Percentiles rank a stretch among this genome's conserved stretches.
Conservation (phyloP, 169 alveolate species). For the Babesia ovata region DNA sequence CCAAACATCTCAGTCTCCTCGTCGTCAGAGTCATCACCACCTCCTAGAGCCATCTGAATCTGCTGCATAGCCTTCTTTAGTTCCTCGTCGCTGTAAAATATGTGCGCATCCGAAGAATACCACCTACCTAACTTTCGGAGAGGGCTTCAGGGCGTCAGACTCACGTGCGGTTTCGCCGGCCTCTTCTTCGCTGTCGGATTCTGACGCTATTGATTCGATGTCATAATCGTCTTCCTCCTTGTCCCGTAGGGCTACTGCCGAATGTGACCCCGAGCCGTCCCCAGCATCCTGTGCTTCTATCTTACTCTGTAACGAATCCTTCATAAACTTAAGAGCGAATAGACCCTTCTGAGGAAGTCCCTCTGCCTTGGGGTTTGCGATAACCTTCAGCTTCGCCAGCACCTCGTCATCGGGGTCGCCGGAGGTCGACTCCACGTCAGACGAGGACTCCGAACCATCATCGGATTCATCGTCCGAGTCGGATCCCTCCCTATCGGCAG, state of each 20-base stretch:
- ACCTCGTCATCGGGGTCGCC: constrained; percentile 40
- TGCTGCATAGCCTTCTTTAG: constrained; percentile 31
- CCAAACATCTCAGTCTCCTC: neutral
- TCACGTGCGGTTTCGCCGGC: neutral
- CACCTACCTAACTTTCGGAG: constrained; percentile 26
- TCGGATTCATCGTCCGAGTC: constrained; percentile 1
- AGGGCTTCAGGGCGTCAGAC: neutral
- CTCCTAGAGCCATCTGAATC: constrained; percentile 23
- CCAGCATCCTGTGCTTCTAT: constrained; percentile 19
- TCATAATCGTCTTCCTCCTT: constrained; percentile 32
- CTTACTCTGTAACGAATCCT: constrained; percentile 23
- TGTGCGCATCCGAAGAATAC: neutral
- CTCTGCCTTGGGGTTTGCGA: constrained; percentile 44
- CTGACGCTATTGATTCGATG: constrained; percentile 9
- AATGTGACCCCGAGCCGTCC: neutral
- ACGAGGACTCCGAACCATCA: neutral
- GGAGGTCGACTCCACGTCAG: neutral
- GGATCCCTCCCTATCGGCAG: constrained; percentile 11
- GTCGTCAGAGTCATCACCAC: neutral
- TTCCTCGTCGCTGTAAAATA: constrained; percentile 25
- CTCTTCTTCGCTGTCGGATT: constrained; percentile 7
- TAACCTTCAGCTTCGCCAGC: constrained; percentile 43
- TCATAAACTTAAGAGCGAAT: constrained; percentile 56
- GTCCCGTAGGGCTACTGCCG: neutral
- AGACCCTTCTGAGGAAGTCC: constrained; percentile 47